These are phyloP conservation scores for Acer negundo DNA, from an alignment of 345 rosid species.

Conservation along the genomic window DNA sequence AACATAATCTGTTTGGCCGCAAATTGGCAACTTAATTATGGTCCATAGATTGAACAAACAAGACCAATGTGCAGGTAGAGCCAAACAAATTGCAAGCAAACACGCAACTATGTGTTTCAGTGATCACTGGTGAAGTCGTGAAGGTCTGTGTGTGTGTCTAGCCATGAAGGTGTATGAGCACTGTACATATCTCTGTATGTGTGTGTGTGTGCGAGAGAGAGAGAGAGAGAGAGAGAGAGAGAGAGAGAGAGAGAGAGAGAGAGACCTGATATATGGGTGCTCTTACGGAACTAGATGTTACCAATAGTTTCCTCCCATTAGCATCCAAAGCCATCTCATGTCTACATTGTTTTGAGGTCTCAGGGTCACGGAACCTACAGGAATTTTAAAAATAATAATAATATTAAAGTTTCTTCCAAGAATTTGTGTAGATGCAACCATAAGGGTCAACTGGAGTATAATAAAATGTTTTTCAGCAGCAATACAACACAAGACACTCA, in stretches of 20 bases:
- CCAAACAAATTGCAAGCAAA: background rate
- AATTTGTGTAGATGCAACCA: background rate
- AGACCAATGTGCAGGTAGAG: too few relatives aligned
- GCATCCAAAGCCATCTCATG: conserved; percentile 75
- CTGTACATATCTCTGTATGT: background rate
- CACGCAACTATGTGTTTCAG: background rate
- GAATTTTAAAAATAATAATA: background rate
- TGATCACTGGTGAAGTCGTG: background rate
- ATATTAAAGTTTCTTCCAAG: background rate
- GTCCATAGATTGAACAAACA: background rate
- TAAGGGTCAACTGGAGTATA: background rate
- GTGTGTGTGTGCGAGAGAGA: background rate
- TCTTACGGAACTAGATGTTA: conserved; percentile 57
- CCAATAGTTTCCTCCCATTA: conserved; percentile 48
- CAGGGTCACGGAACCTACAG: conserved; percentile 39
- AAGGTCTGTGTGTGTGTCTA: too few relatives aligned
- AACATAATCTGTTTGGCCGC: too few relatives aligned
- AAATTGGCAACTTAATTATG: background rate
- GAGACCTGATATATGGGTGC: conserved; percentile 67
- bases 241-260: conserved; percentile 3
- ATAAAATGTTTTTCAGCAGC: background rate
- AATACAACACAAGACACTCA: background rate
- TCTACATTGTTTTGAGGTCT: conserved; percentile 36
- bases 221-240: background rate
- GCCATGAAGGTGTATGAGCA: too few relatives aligned